Evolutionary conservation across 2,329 filamentous ascomycete species (phyloP).

Genomic region (Beauveria sp.): DNA sequence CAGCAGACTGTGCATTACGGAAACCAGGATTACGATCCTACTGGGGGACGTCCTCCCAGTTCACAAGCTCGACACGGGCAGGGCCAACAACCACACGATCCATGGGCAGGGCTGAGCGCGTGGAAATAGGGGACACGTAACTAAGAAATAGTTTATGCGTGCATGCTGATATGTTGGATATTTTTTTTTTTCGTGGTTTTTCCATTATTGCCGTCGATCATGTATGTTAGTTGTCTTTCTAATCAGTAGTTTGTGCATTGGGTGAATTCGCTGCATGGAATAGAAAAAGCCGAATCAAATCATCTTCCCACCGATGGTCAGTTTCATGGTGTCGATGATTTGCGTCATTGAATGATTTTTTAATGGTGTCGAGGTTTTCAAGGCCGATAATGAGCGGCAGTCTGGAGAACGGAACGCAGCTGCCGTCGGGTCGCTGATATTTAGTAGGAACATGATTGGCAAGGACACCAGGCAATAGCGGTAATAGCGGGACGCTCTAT

Average conservation of each 20-base stretch:
- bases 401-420: not conserved
- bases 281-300: not conserved
- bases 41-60: slow-evolving; percentile 20
- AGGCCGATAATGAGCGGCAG: not conserved
- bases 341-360: not conserved
- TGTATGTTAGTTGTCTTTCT: not conserved
- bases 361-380: not conserved
- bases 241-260: not conserved
- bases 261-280: not conserved
- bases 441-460: slow-evolving; percentile 1
- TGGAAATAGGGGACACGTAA: slow-evolving; percentile 35
- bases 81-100: slow-evolving; percentile 36
- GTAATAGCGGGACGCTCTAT: slow-evolving; percentile 8
- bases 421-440: not conserved
- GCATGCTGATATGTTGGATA: not conserved
- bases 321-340: not conserved
- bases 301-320: not conserved
- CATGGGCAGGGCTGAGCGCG: slow-evolving; percentile 44
- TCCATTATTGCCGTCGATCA: not conserved
- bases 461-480: not conserved
- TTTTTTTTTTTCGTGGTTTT: not conserved
- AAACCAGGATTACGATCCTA: slow-evolving; percentile 24
- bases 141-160: not conserved
- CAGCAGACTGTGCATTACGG: slow-evolving; percentile 55
- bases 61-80: slow-evolving; percentile 22